Evolutionary conservation across 23 red algal species (phyloP), one percentile per base, ranked within the genome.

Genomic region (Gracilaria domingensis): DNA sequence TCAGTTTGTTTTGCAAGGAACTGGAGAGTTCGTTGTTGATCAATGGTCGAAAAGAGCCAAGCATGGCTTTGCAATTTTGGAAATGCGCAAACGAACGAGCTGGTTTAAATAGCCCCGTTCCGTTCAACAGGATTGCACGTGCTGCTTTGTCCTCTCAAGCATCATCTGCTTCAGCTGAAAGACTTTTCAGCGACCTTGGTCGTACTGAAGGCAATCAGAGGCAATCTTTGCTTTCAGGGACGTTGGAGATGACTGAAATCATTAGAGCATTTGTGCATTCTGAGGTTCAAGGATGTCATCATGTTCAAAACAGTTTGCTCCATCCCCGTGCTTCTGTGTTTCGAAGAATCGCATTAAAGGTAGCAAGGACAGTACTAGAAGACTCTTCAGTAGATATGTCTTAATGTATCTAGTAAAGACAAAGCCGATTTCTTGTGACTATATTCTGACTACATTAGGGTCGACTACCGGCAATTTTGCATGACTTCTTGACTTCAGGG

Each of bases 131-230:
- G 7, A 76, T 76, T 13, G n/a, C 71, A 76, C 8, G 20, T 7
- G 42, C 42, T 34, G 71, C n/a, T n/a, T 8, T 76, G n/a, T 76
- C 71, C 33, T 5, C 71, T 24, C 71, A 49, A 26, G 42, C 71
- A 76, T 76, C 71, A 9, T 76, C 71, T 35, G 71, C 24, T 76
- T 45, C 37, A 40, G 37, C 71, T 8, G 71, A 76, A 34, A n/a
- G 34, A 7, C 71, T 49, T 24, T 38, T 76, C 36, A 76, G 71
- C 20, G 36, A 38, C 36, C 8, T 76, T 11, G 36, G 42, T 9
- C 26, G 71, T 13, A 8, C 8, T 38, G 71, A 76, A 34, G 34
- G 71, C 5, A 35, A 24, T 16, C 37, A 76, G 23, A n/a, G 71
- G 33, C 71, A 76, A 49, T 76, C 71, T 23, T 21, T 76, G 8